Evolutionary conservation across 2,329 filamentous ascomycete species (phyloP), one percentile per base, ranked within the genome.

Genomic region (Fusarium sp.): DNA sequence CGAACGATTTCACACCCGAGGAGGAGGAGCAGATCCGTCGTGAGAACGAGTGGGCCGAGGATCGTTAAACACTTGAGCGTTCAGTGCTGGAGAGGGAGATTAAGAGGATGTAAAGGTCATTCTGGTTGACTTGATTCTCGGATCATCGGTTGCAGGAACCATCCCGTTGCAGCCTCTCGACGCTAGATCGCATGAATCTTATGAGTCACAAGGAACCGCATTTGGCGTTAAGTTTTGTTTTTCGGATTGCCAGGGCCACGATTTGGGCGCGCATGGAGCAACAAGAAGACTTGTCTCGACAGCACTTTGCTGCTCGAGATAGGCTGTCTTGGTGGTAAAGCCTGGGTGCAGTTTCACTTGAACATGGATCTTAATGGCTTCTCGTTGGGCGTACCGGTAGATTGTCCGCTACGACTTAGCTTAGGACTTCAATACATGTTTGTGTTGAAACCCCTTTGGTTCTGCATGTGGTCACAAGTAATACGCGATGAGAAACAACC

Each of bases 1-100:
- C 96, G 76, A 99, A 99, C 75, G 96, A 99, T 80, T 99, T 99
- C 83, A 98, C 96, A 0, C 93, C 95, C 4, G 96, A 99, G 81
- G 96, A 99, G 83, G 96, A 99, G 81, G 96, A 99, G 78, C 96
- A 99, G 86, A 99, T 96, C 69, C 91, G 92, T 58, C 89, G 92
- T 6, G 92, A 96, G 85, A 96, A 96, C 79, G 92, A 96, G 82
- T 96, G 92, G 92, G 92, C 92, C 45, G 92, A 96, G 84, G 92
- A 96, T 73, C 89, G 90, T 74, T 92, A 86, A 84, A 45, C 13
- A 14, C n/a, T 22, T 41, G n/a, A 37, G 35, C 17, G 5, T 17
- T 37, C 35, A 37, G 15, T 37, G 8, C 17, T 37, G 35, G 17
- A n/a, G 35, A n/a, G 8, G 2, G 17, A n/a, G 35, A 37, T 46